Conservation (phyloP, 306 rosid genomes). For the Cucumis melo region DNA sequence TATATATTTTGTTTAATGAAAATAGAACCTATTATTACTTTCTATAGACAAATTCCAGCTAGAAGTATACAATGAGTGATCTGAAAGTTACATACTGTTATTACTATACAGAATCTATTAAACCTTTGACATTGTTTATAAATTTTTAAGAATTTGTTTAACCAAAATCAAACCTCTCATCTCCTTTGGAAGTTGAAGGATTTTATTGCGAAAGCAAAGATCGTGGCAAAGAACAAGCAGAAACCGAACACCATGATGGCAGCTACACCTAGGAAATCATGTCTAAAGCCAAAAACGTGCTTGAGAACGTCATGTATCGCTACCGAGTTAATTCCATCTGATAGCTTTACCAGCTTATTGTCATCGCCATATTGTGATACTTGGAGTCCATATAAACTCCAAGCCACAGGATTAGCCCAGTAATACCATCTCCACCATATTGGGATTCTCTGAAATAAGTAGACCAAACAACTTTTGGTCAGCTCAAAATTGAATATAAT, state of each 20-base stretch:
- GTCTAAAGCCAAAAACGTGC: conserved; percentile 62
- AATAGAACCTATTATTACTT: neutral
- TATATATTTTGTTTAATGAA: neutral
- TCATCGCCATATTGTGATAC: conserved; percentile 81
- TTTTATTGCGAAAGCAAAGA: conserved; percentile 90
- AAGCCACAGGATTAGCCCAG: conserved; percentile 96
- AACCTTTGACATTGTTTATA: neutral
- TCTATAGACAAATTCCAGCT: neutral
- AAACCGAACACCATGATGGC: conserved; percentile 77
- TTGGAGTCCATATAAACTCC: conserved; percentile 86
- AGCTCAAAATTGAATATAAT: neutral
- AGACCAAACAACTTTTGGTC: neutral
- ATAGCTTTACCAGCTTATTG: conserved; percentile 34
- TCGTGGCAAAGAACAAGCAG: conserved; percentile 62
- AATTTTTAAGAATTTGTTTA: neutral
- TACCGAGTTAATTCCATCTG: conserved; percentile 34
- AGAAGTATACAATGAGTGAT: conserved; percentile 1
- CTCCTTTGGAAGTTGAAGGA: conserved; percentile 98
- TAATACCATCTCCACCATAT: conserved; percentile 99
- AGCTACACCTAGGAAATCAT: conserved; percentile 59
- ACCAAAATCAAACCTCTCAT: conserved; percentile 18
- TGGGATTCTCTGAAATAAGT: conserved; percentile 70
- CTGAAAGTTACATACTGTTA: neutral
- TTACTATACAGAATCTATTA: conserved; percentile 1
- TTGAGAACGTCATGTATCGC: conserved; percentile 36